Evolutionary conservation across 805 yeast species (phyloP).

Genomic region (Saturnispora bothae): DNA sequence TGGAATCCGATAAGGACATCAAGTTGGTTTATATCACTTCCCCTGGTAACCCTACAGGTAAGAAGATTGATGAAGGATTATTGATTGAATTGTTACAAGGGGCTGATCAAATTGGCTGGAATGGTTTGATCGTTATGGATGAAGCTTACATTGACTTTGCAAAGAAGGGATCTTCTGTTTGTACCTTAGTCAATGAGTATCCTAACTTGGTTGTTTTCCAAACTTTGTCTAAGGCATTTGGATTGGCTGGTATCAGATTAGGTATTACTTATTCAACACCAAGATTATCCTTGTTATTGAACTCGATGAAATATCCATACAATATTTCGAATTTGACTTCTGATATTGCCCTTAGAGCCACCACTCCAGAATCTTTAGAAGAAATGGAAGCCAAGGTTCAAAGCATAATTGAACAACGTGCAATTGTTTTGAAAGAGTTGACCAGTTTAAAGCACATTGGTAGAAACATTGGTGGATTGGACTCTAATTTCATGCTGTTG

Average conservation of each 20-base stretch:
- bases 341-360: slow-evolving; percentile 64
- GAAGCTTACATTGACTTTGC: slow-evolving; percentile 93
- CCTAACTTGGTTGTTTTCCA: slow-evolving; percentile 83
- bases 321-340: slow-evolving; percentile 80
- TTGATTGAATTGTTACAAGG: slow-evolving; percentile 36
- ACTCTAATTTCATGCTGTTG: slow-evolving; percentile 75
- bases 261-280: slow-evolving; percentile 67
- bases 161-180: slow-evolving; percentile 52
- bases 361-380: slow-evolving; percentile 44
- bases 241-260: slow-evolving; percentile 87
- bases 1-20: slow-evolving; percentile 48
- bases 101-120: slow-evolving; percentile 38
- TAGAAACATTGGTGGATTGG: slow-evolving; percentile 68
- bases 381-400: slow-evolving; percentile 48
- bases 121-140: slow-evolving; percentile 77
- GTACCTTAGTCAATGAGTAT: slow-evolving; percentile 70
- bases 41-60: slow-evolving; percentile 95
- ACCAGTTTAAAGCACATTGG: slow-evolving; percentile 56
- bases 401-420: slow-evolving; percentile 46
- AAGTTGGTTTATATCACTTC: slow-evolving; percentile 80
- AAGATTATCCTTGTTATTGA: slow-evolving; percentile 55
- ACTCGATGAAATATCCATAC: slow-evolving; percentile 93
- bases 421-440: slow-evolving; percentile 40
- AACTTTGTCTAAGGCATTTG: slow-evolving; percentile 90
- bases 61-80: slow-evolving; percentile 38